Conservation (phyloP, 176 grass and related monocot genomes). For the Paspalum notatum region DNA sequence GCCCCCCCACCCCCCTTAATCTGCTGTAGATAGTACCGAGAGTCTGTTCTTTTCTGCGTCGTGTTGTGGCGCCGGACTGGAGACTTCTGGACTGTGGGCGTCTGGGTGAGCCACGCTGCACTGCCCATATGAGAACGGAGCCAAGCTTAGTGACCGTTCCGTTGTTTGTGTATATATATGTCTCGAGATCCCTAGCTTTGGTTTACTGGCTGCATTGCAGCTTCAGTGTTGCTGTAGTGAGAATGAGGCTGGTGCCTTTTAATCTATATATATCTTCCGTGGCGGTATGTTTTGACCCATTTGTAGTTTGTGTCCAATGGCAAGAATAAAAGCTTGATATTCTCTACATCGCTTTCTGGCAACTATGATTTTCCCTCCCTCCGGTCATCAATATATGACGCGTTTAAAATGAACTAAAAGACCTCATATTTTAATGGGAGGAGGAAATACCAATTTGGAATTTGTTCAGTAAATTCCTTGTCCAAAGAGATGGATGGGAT, state of each 20-base stretch:
- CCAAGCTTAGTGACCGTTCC: conserved; percentile 22
- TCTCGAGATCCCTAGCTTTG: conserved; percentile 28
- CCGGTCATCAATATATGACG: no score
- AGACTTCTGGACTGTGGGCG: no score
- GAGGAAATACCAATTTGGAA: no score
- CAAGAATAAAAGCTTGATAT: background rate
- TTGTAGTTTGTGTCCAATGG: background rate
- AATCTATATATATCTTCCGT: background rate
- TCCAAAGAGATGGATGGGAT: no score
- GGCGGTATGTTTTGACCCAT: background rate
- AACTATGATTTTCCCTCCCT: background rate
- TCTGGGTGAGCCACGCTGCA: no score
- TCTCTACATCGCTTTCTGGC: background rate
- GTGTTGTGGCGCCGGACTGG: no score
- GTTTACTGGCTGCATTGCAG: conserved; percentile 36
- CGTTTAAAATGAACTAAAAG: no score
- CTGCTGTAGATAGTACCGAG: conserved; percentile 33
- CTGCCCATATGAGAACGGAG: no score
- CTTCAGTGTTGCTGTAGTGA: conserved; percentile 10
- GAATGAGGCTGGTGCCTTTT: background rate
- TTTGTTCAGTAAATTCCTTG: no score
- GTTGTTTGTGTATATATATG: conserved; percentile 21
- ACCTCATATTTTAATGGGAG: no score
- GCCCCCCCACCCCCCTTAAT: background rate
- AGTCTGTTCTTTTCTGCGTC: no score